Evolutionary conservation across 805 yeast genomes (phyloP).

Genomic region (Teunomyces pallodes): DNA sequence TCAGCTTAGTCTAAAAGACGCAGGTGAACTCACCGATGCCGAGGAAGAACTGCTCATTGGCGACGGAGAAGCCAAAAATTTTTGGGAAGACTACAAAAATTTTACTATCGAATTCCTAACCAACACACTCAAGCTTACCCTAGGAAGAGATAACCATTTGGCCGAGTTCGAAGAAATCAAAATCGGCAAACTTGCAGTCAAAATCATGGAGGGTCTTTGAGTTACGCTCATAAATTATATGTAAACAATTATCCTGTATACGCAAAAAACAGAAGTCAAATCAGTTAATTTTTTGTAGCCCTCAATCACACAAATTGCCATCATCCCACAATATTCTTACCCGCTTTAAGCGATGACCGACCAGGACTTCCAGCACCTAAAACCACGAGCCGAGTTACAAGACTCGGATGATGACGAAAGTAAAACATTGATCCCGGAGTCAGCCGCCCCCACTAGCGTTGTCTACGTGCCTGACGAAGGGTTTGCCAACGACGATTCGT

Average conservation of each 20-base stretch:
- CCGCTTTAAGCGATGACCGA: neutral
- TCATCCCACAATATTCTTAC: neutral
- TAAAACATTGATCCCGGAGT: constrained; percentile 8
- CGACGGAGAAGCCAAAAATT: neutral
- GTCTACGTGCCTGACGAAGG: constrained; percentile 36
- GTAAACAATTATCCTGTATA: neutral
- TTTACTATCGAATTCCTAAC: neutral
- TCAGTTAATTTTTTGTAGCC: neutral
- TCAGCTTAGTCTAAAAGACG: neutral
- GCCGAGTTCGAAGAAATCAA: neutral
- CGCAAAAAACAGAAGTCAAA: neutral
- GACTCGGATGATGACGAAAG: constrained; percentile 11
- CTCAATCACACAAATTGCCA: neutral
- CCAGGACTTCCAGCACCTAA: constrained; percentile 4
- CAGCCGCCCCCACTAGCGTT: constrained; percentile 15
- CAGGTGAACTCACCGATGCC: neutral
- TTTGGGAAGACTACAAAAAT: constrained; percentile 4
- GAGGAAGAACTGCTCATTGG: constrained; percentile 3
- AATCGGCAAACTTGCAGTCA: constrained; percentile 1
- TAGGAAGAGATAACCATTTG: neutral
- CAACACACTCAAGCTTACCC: constrained; percentile 1
- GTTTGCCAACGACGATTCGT: constrained; percentile 26
- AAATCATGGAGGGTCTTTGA: neutral
- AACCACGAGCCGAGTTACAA: neutral
- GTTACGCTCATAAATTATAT: neutral